Evolutionary conservation across 1,139 yeast species (phyloP).

Genomic region (Scheffersomyces insectosa): DNA sequence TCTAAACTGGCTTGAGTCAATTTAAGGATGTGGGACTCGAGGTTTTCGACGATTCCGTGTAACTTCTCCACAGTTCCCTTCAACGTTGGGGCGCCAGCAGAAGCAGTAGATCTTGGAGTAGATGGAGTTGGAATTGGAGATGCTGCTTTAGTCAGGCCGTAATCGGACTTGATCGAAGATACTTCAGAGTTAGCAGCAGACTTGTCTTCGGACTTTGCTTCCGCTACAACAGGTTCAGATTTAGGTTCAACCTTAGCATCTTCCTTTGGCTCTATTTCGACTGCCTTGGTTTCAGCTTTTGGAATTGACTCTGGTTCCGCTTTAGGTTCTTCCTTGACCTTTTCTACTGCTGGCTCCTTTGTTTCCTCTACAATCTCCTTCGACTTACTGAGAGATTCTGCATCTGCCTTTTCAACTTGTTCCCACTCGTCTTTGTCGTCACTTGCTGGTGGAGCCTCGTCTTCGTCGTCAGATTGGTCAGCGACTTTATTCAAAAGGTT

Average conservation of each 20-base stretch:
- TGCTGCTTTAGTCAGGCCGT: constrained; percentile 8
- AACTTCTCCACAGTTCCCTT: constrained; percentile 70
- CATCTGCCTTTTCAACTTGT: constrained; percentile 29
- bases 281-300: constrained; percentile 9
- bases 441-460: constrained; percentile 19
- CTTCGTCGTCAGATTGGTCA: constrained; percentile 45
- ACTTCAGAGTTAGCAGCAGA: constrained; percentile 2
- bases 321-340: constrained; percentile 18
- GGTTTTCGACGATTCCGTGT: constrained; percentile 52
- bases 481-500: constrained; percentile 40
- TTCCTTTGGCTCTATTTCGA: constrained; percentile 12
- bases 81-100: constrained; percentile 53
- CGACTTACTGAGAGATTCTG: constrained; percentile 2
- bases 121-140: constrained; percentile 15
- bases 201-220: constrained; percentile 8
- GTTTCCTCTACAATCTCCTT: constrained; percentile 13
- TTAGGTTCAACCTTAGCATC: constrained; percentile 8
- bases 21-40: constrained; percentile 55
- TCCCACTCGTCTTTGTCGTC: constrained; percentile 43
- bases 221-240: constrained; percentile 2
- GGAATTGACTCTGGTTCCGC: constrained; percentile 3
- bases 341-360: constrained; percentile 12
- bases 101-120: constrained; percentile 18
- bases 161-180: constrained; percentile 1
- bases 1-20: constrained; percentile 56